Evolutionary conservation across 2,329 filamentous ascomycete genomes (phyloP).

Genomic region (Dothideomycetidae sp.): DNA sequence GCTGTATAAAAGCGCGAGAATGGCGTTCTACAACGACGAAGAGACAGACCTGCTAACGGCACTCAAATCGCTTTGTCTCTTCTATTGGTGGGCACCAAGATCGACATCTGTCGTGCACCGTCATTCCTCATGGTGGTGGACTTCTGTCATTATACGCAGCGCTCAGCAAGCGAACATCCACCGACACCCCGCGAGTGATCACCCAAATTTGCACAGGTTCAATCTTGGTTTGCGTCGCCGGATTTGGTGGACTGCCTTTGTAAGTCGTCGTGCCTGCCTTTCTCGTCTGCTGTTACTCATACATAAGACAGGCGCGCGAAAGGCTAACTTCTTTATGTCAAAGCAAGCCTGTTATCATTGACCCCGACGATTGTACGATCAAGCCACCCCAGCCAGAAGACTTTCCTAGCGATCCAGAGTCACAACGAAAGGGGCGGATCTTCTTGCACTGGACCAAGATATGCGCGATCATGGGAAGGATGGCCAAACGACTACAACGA

Average conservation of each 20-base stretch:
- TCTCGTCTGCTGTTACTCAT: no score
- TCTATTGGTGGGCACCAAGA: constrained; percentile 5
- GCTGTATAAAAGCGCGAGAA: constrained; percentile 1
- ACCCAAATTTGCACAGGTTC: not conserved
- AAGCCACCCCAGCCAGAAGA: not conserved
- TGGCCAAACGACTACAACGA: not conserved
- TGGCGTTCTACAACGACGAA: constrained; percentile 1
- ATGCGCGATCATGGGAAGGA: not conserved
- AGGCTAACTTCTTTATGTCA: constrained; percentile 1
- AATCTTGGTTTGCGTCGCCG: not conserved
- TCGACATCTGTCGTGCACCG: constrained; percentile 1
- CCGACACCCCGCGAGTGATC: not conserved
- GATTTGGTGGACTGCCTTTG: constrained; percentile 5
- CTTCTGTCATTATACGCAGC: constrained; percentile 1
- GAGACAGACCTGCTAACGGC: constrained; percentile 1
- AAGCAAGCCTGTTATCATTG: constrained; percentile 4
- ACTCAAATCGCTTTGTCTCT: not conserved
- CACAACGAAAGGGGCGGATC: not conserved
- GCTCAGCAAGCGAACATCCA: constrained; percentile 1
- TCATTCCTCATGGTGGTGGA: constrained; percentile 6
- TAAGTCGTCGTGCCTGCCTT: no score
- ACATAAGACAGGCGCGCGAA: not conserved
- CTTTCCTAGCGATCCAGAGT: not conserved
- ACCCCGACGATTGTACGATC: constrained; percentile 2
- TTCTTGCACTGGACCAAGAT: constrained; percentile 1